A percentile compares a stretch with the other conserved stretches of the same genome.
Evolutionary conservation across 352 stramenopile genomes (phyloP).

Genomic region (Phytophthora boehmeriae): DNA sequence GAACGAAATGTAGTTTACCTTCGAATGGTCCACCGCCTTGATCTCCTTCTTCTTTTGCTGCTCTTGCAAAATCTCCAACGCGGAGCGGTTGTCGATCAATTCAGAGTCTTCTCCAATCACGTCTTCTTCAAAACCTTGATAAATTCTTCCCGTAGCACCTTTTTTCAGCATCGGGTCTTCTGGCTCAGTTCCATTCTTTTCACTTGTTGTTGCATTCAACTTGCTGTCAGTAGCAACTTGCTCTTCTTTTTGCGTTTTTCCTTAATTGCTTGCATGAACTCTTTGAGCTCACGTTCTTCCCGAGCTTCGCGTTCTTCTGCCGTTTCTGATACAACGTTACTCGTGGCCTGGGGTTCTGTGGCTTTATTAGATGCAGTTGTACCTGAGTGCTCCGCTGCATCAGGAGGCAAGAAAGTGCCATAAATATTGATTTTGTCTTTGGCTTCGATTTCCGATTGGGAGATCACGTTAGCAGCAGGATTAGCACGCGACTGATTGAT

Average conservation of each 20-base stretch:
- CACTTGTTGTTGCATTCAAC: slow-evolving; percentile 1
- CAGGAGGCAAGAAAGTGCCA: slow-evolving; percentile 76
- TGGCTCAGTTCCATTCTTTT: slow-evolving; percentile 4
- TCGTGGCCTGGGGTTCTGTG: slow-evolving; percentile 1
- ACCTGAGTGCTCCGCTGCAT: slow-evolving; percentile 22
- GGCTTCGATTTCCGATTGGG: slow-evolving; percentile 80
- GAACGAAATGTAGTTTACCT: slow-evolving; percentile 97
- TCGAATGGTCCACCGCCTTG: slow-evolving; percentile 96
- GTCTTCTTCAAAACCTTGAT: slow-evolving; percentile 88
- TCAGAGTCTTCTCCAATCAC: slow-evolving; percentile 80
- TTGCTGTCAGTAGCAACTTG: slow-evolving; percentile 15
- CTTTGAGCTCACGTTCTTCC: slow-evolving; percentile 80
- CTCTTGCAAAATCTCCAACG: slow-evolving; percentile 91
- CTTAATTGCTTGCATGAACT: slow-evolving; percentile 88
- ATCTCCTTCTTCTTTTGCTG: slow-evolving; percentile 94
- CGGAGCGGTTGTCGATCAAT: slow-evolving; percentile 79
- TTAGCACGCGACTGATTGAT: slow-evolving; percentile 78
- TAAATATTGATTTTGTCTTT: slow-evolving; percentile 87
- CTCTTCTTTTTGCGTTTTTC: slow-evolving; percentile 71
- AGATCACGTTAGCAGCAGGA: slow-evolving; percentile 83
- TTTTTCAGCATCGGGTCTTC: slow-evolving; percentile 48
- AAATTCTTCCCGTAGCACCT: slow-evolving; percentile 76
- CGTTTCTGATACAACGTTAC: slow-evolving; percentile 44
- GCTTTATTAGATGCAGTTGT: neutral
- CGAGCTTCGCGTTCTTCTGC: slow-evolving; percentile 69